Evolutionary conservation across 305 asterid genomes (phyloP), one percentile per base, ranked within the genome.

Genomic region (Rubia balearica): DNA sequence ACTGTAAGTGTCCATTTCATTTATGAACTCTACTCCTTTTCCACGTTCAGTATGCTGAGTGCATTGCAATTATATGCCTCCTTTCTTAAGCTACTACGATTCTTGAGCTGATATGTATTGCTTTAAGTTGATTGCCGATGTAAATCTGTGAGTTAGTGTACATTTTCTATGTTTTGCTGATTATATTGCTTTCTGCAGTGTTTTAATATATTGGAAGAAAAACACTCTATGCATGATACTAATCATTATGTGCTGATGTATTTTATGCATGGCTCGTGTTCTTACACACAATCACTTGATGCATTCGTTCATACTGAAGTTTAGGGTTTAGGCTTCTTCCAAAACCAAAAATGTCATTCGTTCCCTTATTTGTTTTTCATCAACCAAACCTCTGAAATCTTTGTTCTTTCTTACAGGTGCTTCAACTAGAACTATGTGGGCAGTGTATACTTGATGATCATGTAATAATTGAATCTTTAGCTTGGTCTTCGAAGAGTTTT

Each of bases 341-440:
- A 30, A 30, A 30, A 30, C 33, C 33, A 30, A 30, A 30, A 76
- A 22, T 67, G 22, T 2, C 21, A 51, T 51, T 51, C 4, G 56
- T 49, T 49, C 56, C 21, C 21, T 10, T 6, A 8, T 14, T 1
- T 49, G 56, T 49, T 14, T 30, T 16, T 17, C 57, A 13, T 48
- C 12, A 48, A 13, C 53, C n/a, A 45, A 71, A 69, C 55, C 63
- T 53, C 43, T 79, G 3, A 38, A 9, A 8, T 45, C 33, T 41
- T 55, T 67, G 49, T 38, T 30, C 5, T 6, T 6, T 63, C 12
- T 60, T 43, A 71, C 93, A 92, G 98, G 96, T 92, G 68, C 94
- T 92, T 76, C 90, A 88, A 83, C 90, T 91, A 71, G 98, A 91
- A 67, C 82, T 89, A 6, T 89, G 96, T 55, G 98, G 98, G 66